phyloP scores from a whole-genome alignment of 192 early-diverging fungal genomes.

The Piromyces finnis region DNA sequence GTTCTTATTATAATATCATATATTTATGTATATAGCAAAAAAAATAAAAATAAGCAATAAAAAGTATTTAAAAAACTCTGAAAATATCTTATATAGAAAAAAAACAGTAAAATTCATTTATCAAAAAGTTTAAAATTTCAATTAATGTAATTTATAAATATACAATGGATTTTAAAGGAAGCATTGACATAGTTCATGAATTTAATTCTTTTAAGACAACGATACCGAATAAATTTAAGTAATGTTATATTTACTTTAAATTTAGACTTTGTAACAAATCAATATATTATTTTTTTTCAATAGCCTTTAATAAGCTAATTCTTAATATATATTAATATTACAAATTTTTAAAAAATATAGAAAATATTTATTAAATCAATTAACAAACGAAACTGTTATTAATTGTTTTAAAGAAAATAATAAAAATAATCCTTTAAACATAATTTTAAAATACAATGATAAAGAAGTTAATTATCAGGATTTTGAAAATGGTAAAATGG shows the following conservation, averaged over 20 bases:
- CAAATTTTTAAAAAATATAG: background rate
- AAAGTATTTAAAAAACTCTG: too few relatives aligned
- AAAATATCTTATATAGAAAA: too few relatives aligned
- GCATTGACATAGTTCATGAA: background rate
- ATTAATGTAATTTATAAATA: too few relatives aligned
- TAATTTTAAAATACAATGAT: background rate
- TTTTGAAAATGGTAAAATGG: background rate
- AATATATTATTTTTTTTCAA: too few relatives aligned
- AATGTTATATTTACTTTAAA: background rate
- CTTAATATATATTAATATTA: too few relatives aligned
- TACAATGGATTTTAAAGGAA: background rate
- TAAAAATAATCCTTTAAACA: background rate
- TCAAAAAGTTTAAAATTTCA: too few relatives aligned
- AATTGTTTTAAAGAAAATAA: background rate
- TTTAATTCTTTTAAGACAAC: background rate
- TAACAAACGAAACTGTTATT: background rate
- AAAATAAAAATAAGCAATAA: too few relatives aligned
- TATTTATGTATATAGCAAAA: too few relatives aligned
- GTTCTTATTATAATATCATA: too few relatives aligned
- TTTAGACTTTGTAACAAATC: too few relatives aligned
- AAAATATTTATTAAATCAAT: background rate
- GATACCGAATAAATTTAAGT: background rate
- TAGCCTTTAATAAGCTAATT: too few relatives aligned
- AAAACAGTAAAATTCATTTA: too few relatives aligned
- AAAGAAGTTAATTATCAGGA: background rate